These are phyloP conservation scores for Coemansia sp. DNA, from an alignment of 192 early-diverging fungal genomes.

Conservation along the genomic window DNA sequence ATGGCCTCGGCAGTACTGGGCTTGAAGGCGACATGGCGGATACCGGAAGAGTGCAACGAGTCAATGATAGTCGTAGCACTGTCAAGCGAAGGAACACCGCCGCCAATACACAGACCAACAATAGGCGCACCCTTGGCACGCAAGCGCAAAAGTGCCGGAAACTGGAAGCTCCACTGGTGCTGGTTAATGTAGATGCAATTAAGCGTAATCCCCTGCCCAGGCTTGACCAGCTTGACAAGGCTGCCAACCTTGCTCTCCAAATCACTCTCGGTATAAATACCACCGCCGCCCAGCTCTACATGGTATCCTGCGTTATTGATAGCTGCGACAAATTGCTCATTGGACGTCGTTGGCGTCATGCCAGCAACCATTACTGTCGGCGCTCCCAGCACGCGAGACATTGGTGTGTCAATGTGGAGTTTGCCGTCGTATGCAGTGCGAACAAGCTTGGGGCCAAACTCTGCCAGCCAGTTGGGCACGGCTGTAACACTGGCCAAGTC, in stretches of 20 bases:
- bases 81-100: conserved; percentile 85
- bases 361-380: conserved; percentile 94
- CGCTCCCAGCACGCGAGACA: conserved; percentile 77
- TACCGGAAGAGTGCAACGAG: conserved; percentile 70
- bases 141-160: conserved; percentile 74
- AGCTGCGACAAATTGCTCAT: conserved; percentile 75
- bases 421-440: too few relatives aligned
- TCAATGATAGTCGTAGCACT: conserved; percentile 76
- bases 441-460: too few relatives aligned
- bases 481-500: conserved; percentile 63
- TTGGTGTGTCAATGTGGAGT: too few relatives aligned
- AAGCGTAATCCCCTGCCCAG: too few relatives aligned
- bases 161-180: too few relatives aligned
- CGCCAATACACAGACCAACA: too few relatives aligned
- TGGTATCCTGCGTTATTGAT: too few relatives aligned
- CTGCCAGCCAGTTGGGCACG: too few relatives aligned
- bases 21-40: too few relatives aligned
- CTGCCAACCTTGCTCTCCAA: too few relatives aligned
- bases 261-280: conserved; percentile 76
- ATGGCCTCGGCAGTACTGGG: conserved; percentile 76
- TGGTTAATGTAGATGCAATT: too few relatives aligned
- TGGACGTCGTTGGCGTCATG: conserved; percentile 87
- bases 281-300: conserved; percentile 90
- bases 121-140: conserved; percentile 83
- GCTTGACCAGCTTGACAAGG: conserved; percentile 66